Evolutionary conservation across 2,329 filamentous ascomycete genomes (phyloP).

Genomic region (Arachnopeziza araneosa): DNA sequence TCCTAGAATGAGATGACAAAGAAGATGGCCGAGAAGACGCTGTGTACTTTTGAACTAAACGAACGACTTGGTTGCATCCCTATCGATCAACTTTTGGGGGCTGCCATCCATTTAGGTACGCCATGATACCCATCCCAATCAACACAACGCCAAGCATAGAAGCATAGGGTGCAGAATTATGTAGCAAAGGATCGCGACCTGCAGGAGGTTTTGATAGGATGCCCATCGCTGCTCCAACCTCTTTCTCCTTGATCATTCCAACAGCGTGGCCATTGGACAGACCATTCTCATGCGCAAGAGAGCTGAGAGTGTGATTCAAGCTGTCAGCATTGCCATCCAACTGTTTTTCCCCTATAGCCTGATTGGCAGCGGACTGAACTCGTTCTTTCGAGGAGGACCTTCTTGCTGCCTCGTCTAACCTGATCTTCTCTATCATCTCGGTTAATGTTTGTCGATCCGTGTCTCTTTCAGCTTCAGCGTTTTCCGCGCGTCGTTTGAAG

Average conservation of each 20-base stretch:
- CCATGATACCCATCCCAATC: conserved; percentile 78
- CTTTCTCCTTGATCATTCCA: conserved; percentile 12
- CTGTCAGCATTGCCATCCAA: conserved; percentile 9
- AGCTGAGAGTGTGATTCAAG: conserved; percentile 2
- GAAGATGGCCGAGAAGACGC: conserved; percentile 8
- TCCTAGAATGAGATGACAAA: conserved; percentile 21
- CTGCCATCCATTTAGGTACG: conserved; percentile 80
- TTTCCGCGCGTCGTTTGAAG: conserved; percentile 73
- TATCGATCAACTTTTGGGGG: conserved; percentile 30
- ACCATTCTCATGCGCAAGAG: conserved; percentile 12
- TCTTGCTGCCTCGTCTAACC: conserved; percentile 56
- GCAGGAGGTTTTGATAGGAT: conserved; percentile 34
- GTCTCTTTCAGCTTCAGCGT: conserved; percentile 71
- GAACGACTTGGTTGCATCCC: neutral
- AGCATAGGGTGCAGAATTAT: conserved; percentile 65
- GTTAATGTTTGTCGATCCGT: conserved; percentile 68
- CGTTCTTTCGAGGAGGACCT: conserved; percentile 20
- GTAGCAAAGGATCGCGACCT: conserved; percentile 41
- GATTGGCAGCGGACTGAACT: conserved; percentile 10
- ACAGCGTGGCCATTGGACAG: conserved; percentile 16
- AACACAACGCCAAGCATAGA: conserved; percentile 79
- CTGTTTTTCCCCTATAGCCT: neutral
- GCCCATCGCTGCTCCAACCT: conserved; percentile 24
- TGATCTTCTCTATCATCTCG: conserved; percentile 82
- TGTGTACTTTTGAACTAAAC: neutral